Base-by-base conservation (phyloP, 176 grass and related monocot species). In the Paspalum notatum region DNA sequence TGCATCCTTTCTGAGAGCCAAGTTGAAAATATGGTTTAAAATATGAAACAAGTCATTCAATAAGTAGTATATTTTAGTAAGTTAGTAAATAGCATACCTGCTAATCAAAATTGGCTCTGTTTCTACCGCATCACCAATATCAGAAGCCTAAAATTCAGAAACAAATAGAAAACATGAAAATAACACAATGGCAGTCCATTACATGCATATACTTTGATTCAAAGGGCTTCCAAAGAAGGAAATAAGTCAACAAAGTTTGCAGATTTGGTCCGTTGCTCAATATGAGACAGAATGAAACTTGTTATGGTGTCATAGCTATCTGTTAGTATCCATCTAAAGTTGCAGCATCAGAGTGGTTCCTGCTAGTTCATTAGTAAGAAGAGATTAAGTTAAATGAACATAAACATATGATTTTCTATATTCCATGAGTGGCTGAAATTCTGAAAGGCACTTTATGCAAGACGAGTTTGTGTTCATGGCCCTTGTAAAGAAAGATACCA, bases 1-100 rank as follows among this genome's bases (percentile, higher is more conserved):
- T 77, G 77, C 84, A 45, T 89, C 92, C 80, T 89, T 97, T 85
- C 95, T 97, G 83, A 76, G 51, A 82, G 69, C 72, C 75, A 91
- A 85, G 71, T 58, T 20, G n/a, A 72, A 71, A 84, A 89, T 61
- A 80, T 56, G 46, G 75, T 69, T 68, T 46, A 78, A 75, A 85
- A 82, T 66, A 81, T 21, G 18, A 62, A 57, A 49, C 8, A 73
- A 1, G 41, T 12, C 56, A n/a, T 42, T 47, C 76, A 62, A 82
- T 16, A 65, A 58, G 14, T 79, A 74, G 42, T 73, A 77, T n/a
- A 24, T 71, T 71, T 78, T 32, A 32, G 32, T 32, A 32, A 32
- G 32, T 83, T 75, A 57, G 3, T 70, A 56, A 75, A 59, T 38
- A 18, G 32, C 65, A 84, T 55, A 85, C 95, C 95, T 94, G 77